Evolutionary conservation across 768 basidiomycete species (phyloP).

Genomic region (Tulasnella sp.): DNA sequence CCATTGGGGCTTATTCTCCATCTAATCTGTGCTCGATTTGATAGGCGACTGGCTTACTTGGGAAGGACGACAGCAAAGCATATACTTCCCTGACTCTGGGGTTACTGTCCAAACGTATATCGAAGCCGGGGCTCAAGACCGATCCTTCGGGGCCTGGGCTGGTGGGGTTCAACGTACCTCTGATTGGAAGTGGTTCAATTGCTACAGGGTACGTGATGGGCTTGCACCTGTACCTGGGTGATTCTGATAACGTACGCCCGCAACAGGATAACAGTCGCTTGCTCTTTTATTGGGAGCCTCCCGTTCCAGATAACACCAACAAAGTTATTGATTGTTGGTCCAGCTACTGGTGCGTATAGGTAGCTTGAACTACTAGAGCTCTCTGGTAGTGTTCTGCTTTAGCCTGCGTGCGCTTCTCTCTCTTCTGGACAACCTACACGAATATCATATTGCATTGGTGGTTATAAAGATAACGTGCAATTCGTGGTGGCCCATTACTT

Average conservation of each 20-base stretch:
- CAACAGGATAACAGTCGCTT: background rate
- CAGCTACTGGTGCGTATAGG: constrained; percentile 1
- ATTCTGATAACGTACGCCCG: background rate
- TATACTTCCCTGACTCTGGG: constrained; percentile 1
- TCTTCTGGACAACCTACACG: background rate
- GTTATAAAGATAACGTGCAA: background rate
- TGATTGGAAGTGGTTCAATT: constrained; percentile 5
- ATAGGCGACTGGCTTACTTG: constrained; percentile 1
- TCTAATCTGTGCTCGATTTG: background rate
- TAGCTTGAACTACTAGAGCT: background rate
- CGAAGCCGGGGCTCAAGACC: background rate
- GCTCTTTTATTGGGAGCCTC: background rate
- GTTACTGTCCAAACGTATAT: constrained; percentile 4
- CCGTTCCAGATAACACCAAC: background rate
- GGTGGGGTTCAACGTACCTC: background rate
- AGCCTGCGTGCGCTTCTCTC: background rate
- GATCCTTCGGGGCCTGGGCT: background rate
- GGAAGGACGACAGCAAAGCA: background rate
- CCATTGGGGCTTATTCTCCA: background rate
- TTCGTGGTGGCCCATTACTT: background rate
- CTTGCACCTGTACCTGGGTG: background rate
- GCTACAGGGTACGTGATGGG: background rate
- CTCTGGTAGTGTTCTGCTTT: background rate
- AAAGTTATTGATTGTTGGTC: constrained; percentile 1
- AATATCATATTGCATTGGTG: background rate